Percentiles rank a stretch among this genome's conserved stretches.
Evolutionary conservation across 164 flowering plant genomes (phyloP).

Genomic region (Cinnamomum chago): DNA sequence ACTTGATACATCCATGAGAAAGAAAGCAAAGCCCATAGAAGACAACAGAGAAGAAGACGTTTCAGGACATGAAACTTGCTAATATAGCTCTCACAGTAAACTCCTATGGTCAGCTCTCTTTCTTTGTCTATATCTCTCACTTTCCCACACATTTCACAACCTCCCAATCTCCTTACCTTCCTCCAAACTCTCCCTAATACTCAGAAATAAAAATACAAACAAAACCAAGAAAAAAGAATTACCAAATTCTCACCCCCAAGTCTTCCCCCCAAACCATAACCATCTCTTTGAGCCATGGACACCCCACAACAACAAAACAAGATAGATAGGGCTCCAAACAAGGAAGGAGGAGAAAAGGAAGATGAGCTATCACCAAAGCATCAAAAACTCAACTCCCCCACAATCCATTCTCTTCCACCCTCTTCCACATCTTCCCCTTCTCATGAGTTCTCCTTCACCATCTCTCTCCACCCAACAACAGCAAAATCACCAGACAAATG

Average conservation of each 20-base stretch:
- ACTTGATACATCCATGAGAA: no score
- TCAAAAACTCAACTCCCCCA: background rate
- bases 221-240: no score
- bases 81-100: no score
- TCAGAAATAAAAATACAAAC: no score
- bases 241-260: background rate
- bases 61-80: no score
- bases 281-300: conserved; percentile 6
- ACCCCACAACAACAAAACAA: conserved; percentile 2
- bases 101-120: no score
- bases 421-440: conserved; percentile 12
- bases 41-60: no score
- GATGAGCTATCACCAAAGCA: background rate
- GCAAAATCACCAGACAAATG: conserved; percentile 5
- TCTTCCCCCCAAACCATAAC: background rate
- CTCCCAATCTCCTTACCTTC: no score
- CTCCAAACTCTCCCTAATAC: no score
- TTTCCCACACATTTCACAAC: no score
- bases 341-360: background rate
- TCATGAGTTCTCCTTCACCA: conserved; percentile 35
- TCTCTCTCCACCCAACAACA: conserved; percentile 49
- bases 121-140: no score
- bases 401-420: background rate
- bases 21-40: no score
- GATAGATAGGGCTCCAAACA: background rate